A percentile compares a stretch with the other conserved stretches of the same genome.
These are phyloP conservation scores for Lippia alba DNA, from an alignment of 305 asterid species.

Conservation along the genomic window DNA sequence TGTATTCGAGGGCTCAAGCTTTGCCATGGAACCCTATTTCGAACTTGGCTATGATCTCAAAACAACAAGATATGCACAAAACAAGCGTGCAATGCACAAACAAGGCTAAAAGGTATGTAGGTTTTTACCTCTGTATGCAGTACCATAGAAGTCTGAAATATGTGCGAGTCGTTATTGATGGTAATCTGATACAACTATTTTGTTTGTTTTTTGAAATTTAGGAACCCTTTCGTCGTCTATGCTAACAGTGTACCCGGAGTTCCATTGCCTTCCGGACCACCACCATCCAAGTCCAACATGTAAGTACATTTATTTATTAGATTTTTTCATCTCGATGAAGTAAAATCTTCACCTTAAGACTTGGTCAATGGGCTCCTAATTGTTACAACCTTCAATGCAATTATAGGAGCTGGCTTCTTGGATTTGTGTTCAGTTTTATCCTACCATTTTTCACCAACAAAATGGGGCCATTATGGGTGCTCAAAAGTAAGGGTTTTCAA, in stretches of 20 bases:
- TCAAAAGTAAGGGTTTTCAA: slow-evolving; percentile 52
- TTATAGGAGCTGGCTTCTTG: slow-evolving; percentile 69
- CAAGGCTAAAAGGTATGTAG: slow-evolving; percentile 33
- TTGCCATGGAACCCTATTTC: slow-evolving; percentile 46
- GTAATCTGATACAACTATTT: background rate
- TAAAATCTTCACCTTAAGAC: background rate
- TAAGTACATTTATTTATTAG: slow-evolving; percentile 29
- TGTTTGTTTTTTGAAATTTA: slow-evolving; percentile 17
- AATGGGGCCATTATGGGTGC: slow-evolving; percentile 65
- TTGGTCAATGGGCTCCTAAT: background rate
- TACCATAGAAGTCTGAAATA: background rate
- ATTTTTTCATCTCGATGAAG: background rate
- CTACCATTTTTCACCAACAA: slow-evolving; percentile 66
- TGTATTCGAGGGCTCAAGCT: slow-evolving; percentile 36
- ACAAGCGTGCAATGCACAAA: slow-evolving; percentile 21
- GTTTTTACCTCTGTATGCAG: background rate
- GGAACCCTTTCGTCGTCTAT: slow-evolving; percentile 44
- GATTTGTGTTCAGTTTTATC: slow-evolving; percentile 52
- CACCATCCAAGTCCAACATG: slow-evolving; percentile 54
- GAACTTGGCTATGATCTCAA: slow-evolving; percentile 31
- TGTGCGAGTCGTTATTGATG: background rate
- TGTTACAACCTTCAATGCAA: slow-evolving; percentile 26
- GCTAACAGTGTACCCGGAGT: slow-evolving; percentile 51
- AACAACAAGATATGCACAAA: background rate
- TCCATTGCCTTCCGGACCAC: slow-evolving; percentile 67